Evolutionary conservation across 805 yeast genomes (phyloP), one percentile per base, ranked within the genome.

Genomic region (Pichia deserticola): DNA sequence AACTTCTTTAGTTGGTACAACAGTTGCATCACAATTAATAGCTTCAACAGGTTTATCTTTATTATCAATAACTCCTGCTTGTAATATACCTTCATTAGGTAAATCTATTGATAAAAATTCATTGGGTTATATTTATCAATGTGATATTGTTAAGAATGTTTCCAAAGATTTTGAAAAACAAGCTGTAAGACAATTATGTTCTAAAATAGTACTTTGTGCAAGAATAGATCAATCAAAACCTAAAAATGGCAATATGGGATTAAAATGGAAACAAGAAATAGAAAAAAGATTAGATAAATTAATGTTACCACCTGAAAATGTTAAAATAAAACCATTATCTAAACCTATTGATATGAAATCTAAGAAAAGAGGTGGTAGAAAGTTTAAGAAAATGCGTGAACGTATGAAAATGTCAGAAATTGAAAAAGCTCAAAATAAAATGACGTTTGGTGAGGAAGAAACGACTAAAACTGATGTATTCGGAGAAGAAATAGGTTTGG

Each of bases 401-500:
- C 81, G 86, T 60, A 82, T 84, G 66, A 83, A 82, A 59, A 76
- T 86, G 75, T 84, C 96, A 0, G 95, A 89, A 48, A 63, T 86
- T 41, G 81, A 89, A 36, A 84, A 81, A 55, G 85, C 95, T 3
- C 96, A 88, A 59, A 89, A 92, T 62, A 78, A 86, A 60, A 76
- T 90, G 79, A 84, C 75, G 40, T 90, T 92, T 68, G 97, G 95
- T 7, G 76, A 82, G 57, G 72, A 75, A 54, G 96, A 88, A 60
- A 79, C 74, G 25, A 75, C 82, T 1, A 69, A 74, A 3, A 69
- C 71, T 53, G 89, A 85, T 53, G 72, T 80, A 0, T 84, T 71
- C 61, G 95, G 95, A 10, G 89, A 87, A 47, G 96, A 88, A 58
- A 70, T 85, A 34, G 96, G 96, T 0, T 60, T 89, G 44, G 96